Evolutionary conservation across 2,329 filamentous ascomycete genomes (phyloP), one percentile per base, ranked within the genome.

Genomic region (Trichoderma cornu-damae): DNA sequence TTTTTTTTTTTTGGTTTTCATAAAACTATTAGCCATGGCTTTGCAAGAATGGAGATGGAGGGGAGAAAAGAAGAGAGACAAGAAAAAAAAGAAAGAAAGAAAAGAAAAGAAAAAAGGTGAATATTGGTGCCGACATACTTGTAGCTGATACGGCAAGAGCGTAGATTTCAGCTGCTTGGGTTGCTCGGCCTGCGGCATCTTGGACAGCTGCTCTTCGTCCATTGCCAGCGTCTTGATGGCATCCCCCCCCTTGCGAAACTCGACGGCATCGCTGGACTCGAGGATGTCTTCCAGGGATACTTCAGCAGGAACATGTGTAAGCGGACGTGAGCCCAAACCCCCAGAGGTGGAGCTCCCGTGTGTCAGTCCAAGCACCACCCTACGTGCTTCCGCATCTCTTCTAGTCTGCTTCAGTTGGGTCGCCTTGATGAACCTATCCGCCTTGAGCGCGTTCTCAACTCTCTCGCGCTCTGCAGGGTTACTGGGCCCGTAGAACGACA

Each of bases 81-180:
- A n/a, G n/a, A n/a, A n/a, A n/a, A n/a, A n/a, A n/a, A n/a, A n/a
- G n/a, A n/a, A n/a, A n/a, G n/a, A n/a, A n/a, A n/a, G n/a, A n/a
- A n/a, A n/a, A n/a, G n/a, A n/a, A n/a, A n/a, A n/a, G n/a, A n/a
- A n/a, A 12, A n/a, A 37, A 50, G 6, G 6, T 6, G 14, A 11
- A 51, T 6, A 32, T 3, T 32, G 12, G 24, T 9, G 11, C 3
- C 42, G 12, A 58, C 69, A 60, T 65, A 79, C 79, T 70, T 84
- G 83, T 48, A 83, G 81, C 67, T 96, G 91, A 70, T 95, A 94
- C 1, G 89, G 87, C 58, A 96, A 77, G 48, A 96, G 75, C 37
- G 81, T 74, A 0, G 90, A 88, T 22, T 79, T 74, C 40, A 96
- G 74, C 5, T 76, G 73, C 6, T 74, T 65, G 0, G 91, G 91